Conservation (phyloP, 148 eudicot genomes). For the Dysphania ambrosioides region DNA sequence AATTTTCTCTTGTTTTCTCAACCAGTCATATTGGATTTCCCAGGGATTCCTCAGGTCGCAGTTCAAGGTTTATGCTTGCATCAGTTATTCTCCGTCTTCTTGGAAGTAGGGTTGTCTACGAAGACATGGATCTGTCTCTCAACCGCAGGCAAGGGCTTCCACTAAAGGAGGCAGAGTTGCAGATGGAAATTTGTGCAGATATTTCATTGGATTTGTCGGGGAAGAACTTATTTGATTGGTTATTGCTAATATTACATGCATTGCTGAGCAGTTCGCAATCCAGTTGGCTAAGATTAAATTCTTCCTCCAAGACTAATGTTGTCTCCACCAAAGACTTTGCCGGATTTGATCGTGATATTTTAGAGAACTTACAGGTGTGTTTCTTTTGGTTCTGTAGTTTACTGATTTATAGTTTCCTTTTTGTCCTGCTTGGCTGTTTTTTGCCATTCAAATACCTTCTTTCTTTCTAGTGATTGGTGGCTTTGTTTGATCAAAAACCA, state of each 20-base stretch:
- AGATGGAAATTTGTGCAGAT: constrained; percentile 40
- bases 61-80: constrained; percentile 73
- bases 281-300: constrained; percentile 71
- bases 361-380: constrained; percentile 84
- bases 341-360: constrained; percentile 66
- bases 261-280: constrained; percentile 69
- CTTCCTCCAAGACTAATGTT: constrained; percentile 31
- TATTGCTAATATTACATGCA: constrained; percentile 80
- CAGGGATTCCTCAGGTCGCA: constrained; percentile 82
- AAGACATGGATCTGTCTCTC: constrained; percentile 48
- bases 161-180: constrained; percentile 48
- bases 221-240: constrained; percentile 70
- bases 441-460: background rate
- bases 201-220: constrained; percentile 53
- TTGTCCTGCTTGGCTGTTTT: background rate
- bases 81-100: constrained; percentile 78
- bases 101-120: constrained; percentile 89
- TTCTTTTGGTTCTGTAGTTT: background rate
- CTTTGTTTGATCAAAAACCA: background rate
- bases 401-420: background rate
- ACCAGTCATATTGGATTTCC: constrained; percentile 19
- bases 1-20: constrained; percentile 15
- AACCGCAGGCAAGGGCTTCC: constrained; percentile 34
- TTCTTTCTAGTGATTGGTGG: background rate
- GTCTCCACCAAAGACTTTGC: constrained; percentile 42